Percentiles rank a stretch among this genome's conserved stretches.
phyloP scores from a whole-genome alignment of 441 rosid species.

The Gossypium aridum region DNA sequence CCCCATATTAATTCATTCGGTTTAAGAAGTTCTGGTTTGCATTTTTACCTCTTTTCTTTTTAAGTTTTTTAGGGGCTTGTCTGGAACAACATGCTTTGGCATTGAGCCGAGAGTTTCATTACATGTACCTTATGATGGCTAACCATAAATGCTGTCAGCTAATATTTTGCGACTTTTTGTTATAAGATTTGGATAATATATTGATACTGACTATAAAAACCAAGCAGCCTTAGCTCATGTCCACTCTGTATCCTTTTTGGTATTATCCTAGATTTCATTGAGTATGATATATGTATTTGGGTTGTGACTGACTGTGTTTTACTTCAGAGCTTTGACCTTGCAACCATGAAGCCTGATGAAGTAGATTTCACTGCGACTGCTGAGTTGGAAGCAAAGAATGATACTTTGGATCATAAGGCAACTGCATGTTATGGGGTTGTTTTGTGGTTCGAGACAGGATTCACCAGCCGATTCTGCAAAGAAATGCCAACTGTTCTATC shows the following conservation, averaged over 20 bases:
- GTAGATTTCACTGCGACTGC: slow-evolving; percentile 79
- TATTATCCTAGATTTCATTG: not conserved
- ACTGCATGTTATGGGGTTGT: slow-evolving; percentile 67
- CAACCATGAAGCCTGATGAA: slow-evolving; percentile 74
- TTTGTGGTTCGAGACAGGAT: slow-evolving; percentile 88
- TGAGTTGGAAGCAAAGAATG: slow-evolving; percentile 32
- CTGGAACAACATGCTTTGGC: not conserved
- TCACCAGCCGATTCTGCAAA: slow-evolving; percentile 82
- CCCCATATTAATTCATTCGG: no score
- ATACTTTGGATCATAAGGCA: slow-evolving; percentile 10
- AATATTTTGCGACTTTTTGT: not conserved
- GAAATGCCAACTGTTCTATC: slow-evolving; percentile 67
- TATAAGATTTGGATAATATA: not conserved
- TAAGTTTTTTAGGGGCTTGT: not conserved
- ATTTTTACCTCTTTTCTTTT: not conserved
- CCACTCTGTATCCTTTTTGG: not conserved
- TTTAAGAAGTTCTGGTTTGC: no score
- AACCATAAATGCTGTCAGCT: not conserved
- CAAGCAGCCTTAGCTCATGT: not conserved
- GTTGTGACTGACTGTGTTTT: slow-evolving; percentile 4
- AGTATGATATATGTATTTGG: not conserved
- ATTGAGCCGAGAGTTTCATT: not conserved
- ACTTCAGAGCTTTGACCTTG: slow-evolving; percentile 68
- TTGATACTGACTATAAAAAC: not conserved
- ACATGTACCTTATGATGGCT: not conserved